Conservation (phyloP, 768 basidiomycete genomes). For the Podaxis sp. region DNA sequence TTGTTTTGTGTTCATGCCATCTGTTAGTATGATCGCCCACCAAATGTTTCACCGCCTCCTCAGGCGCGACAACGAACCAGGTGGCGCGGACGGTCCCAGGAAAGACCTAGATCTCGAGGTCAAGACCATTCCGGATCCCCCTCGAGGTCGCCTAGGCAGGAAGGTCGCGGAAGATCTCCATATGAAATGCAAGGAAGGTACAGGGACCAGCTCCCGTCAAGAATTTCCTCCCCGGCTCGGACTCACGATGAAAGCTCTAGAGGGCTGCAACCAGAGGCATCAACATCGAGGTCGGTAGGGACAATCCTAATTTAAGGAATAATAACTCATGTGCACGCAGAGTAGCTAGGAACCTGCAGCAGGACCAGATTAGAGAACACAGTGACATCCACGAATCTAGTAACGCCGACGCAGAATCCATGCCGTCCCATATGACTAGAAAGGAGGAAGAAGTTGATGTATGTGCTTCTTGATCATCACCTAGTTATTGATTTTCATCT, state of each 20-base stretch:
- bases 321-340: background rate
- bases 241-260: background rate
- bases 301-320: background rate
- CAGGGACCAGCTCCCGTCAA: background rate
- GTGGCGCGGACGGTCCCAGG: constrained; percentile 22
- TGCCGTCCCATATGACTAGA: background rate
- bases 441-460: constrained; percentile 6
- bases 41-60: constrained; percentile 37
- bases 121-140: constrained; percentile 25
- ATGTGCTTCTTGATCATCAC: background rate
- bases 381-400: background rate
- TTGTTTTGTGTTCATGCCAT: constrained; percentile 14
- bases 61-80: constrained; percentile 28
- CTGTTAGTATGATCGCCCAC: constrained; percentile 57
- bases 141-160: constrained; percentile 5
- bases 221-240: background rate
- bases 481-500: background rate
- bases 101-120: constrained; percentile 23
- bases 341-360: background rate
- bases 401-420: background rate
- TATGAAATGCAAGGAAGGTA: background rate
- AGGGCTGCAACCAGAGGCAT: background rate
- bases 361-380: background rate
- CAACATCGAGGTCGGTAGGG: background rate
- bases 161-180: constrained; percentile 9